Base-by-base conservation (phyloP, 2,329 filamentous ascomycete genomes). In the Trichoderma atrobrunneum region DNA sequence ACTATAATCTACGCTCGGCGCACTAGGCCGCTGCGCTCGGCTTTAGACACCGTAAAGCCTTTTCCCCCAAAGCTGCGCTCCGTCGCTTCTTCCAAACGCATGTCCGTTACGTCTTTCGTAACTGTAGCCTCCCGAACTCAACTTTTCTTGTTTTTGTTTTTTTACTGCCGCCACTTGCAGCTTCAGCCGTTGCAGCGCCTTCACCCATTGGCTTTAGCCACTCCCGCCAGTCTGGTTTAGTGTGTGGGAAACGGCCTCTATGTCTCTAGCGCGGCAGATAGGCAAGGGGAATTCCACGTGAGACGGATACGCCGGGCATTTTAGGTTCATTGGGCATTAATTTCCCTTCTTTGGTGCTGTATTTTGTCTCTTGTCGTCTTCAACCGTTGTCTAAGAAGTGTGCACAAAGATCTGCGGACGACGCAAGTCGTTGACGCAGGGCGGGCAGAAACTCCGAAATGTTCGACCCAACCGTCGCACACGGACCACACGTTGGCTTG, bases 271-370 rank as follows among this genome's bases (percentile, higher is more conserved):
- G 69, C 61, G 51, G 69, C 34, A 39, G 54, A 43, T 43, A 24
- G 65, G 65, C 65, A 71, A 63, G 69, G 69, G 61, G 59, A 65
- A 71, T 39, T 71, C 51, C 69, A 71, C 69, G 69, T 71, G 69
- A 71, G 69, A 71, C 69, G 60, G 69, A 65, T 65, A 43, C n/a
- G 32, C 51, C 69, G 69, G 64, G 48, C 48, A 39, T 57, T 66
- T 48, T 59, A 68, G 65, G 54, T 56, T 63, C 51, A 18, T 70
- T 70, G 32, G 68, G 68, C 51, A 54, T 28, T 39, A 63, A 43
- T 39, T 39, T 63, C 48, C 54, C 11, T n/a, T 48, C 7, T 12
- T 18, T 39, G 16, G 16, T 18, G 36, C 36, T 39, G 16, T 39
- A 39, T 18, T 18, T 39, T 59, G 51, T 30, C 51, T 43, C n/a